These are phyloP conservation scores for Geotrichum phurueaensis DNA, from an alignment of 1,139 yeast species.

Conservation along the genomic window DNA sequence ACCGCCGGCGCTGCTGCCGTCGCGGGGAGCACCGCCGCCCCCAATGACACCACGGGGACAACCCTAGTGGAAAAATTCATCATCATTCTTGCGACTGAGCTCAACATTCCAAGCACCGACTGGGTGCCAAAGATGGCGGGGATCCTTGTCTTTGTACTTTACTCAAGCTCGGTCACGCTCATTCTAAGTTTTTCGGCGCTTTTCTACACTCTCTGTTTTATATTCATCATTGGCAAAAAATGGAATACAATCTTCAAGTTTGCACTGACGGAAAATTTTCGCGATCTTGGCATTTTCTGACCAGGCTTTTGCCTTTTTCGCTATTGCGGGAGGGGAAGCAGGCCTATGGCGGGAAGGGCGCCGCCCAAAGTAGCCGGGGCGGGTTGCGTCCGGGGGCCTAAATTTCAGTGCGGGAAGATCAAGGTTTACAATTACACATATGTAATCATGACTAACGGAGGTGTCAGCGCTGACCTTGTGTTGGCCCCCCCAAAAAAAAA, in stretches of 20 bases:
- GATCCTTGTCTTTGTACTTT: constrained; percentile 1
- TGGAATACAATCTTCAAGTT: background rate
- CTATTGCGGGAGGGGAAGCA: background rate
- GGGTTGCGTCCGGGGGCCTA: background rate
- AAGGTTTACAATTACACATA: background rate
- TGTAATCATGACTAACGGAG: background rate
- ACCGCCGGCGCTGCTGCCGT: background rate
- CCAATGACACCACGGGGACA: background rate
- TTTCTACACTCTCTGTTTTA: constrained; percentile 1
- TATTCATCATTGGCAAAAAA: constrained; percentile 4
- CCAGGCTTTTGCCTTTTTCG: background rate
- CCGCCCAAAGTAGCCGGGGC: background rate
- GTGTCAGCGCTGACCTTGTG: background rate
- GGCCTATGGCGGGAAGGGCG: no score
- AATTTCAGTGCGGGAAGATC: background rate
- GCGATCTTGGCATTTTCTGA: background rate
- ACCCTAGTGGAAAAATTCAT: constrained; percentile 7
- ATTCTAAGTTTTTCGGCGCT: constrained; percentile 9
- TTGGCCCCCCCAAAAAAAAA: no score
- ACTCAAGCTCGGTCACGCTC: constrained; percentile 10
- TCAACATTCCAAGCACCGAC: constrained; percentile 10
- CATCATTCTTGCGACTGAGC: constrained; percentile 8
- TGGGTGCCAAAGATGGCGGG: constrained; percentile 12
- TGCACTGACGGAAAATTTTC: background rate
- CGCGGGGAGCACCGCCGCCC: background rate